A percentile compares a stretch with the other conserved stretches of the same genome.
These are phyloP conservation scores for Xylaria polymorpha DNA, from an alignment of 2,329 filamentous ascomycete genomes.

Conservation along the genomic window DNA sequence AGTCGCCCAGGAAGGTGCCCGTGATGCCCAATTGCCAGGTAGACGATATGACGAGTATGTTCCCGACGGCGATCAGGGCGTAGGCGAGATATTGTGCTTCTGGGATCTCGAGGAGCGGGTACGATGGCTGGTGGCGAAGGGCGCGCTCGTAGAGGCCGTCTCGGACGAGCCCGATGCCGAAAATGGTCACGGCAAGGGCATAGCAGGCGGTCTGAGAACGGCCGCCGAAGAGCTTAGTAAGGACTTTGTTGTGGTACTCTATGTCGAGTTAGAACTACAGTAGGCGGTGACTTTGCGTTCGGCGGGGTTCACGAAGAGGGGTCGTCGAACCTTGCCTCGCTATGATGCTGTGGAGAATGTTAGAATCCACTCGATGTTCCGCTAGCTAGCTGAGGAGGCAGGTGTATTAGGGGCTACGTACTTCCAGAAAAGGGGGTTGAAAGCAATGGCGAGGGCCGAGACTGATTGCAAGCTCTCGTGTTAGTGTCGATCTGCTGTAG, in stretches of 20 bases:
- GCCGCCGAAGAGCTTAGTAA: slow-evolving; percentile 88
- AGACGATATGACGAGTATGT: slow-evolving; percentile 85
- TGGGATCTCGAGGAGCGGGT: slow-evolving; percentile 75
- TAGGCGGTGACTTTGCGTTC: not conserved
- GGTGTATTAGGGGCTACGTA: slow-evolving; percentile 62
- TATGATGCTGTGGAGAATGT: slow-evolving; percentile 70
- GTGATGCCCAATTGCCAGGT: slow-evolving; percentile 95
- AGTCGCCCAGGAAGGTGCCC: slow-evolving; percentile 96
- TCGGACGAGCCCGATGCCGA: slow-evolving; percentile 88
- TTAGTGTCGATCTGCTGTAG: slow-evolving; percentile 30
- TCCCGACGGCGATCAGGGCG: slow-evolving; percentile 78
- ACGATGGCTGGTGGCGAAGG: slow-evolving; percentile 78
- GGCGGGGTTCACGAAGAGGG: slow-evolving; percentile 37
- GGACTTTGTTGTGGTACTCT: slow-evolving; percentile 92
- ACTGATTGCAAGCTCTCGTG: slow-evolving; percentile 62
- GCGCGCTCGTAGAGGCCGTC: slow-evolving; percentile 90
- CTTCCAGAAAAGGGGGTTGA: slow-evolving; percentile 99
- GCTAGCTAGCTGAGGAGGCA: not conserved
- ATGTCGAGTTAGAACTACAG: slow-evolving; percentile 40
- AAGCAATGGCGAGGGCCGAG: slow-evolving; percentile 82
- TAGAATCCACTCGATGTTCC: slow-evolving; percentile 17
- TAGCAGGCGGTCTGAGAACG: slow-evolving; percentile 87
- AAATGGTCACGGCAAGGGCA: slow-evolving; percentile 87
- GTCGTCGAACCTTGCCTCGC: slow-evolving; percentile 77
- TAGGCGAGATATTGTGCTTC: slow-evolving; percentile 73